phyloP scores from a whole-genome alignment of 495 filamentous ascomycete genomes.

The Parathielavia appendiculata region DNA sequence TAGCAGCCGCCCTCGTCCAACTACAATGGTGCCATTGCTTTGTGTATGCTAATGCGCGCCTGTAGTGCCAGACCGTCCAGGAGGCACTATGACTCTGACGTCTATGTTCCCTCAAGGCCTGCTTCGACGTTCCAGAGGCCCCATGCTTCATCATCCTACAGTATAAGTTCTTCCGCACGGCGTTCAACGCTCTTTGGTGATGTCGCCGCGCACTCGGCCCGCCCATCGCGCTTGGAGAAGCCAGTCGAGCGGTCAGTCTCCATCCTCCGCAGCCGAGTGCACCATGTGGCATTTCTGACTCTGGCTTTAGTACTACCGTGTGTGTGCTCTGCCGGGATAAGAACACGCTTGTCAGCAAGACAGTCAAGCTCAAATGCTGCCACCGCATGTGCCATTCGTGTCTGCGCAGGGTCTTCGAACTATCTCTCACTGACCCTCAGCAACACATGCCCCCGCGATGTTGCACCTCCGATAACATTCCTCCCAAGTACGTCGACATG shows the following conservation, averaged over 20 bases:
- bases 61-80: conserved; percentile 23
- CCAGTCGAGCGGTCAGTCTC: conserved; percentile 34
- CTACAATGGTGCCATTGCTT: background rate
- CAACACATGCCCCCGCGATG: conserved; percentile 78
- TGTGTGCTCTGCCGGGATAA: conserved; percentile 66
- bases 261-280: conserved; percentile 1
- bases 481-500: conserved; percentile 66
- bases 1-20: background rate
- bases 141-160: conserved; percentile 38
- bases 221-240: conserved; percentile 27
- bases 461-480: conserved; percentile 66
- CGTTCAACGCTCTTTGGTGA: conserved; percentile 35
- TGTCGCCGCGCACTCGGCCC: conserved; percentile 31
- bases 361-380: conserved; percentile 64
- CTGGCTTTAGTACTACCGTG: conserved; percentile 50
- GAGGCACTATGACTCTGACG: conserved; percentile 40
- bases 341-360: conserved; percentile 52
- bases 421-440: conserved; percentile 66
- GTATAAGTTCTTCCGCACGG: conserved; percentile 36
- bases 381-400: conserved; percentile 76
- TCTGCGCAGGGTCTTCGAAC: conserved; percentile 63
- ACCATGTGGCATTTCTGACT: conserved; percentile 18
- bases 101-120: conserved; percentile 19
- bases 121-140: conserved; percentile 29
- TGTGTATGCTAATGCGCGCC: conserved; percentile 19